Base-by-base conservation (phyloP, 139 green algal species). In the Coccomyxa sp. region DNA sequence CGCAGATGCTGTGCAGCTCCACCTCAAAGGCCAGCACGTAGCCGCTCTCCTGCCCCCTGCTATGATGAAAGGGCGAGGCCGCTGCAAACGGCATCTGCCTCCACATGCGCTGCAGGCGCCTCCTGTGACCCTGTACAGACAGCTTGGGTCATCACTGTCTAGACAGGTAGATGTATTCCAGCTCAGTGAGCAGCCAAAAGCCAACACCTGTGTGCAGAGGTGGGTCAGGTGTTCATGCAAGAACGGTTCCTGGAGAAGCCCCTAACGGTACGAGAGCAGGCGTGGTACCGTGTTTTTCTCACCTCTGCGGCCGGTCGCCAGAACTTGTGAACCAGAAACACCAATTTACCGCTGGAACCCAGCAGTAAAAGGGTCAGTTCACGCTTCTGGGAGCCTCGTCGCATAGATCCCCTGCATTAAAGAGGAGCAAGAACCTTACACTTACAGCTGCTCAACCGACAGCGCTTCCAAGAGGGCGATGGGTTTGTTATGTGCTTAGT, bases 11-110 rank as follows among this genome's bases (percentile, higher is more conserved):
- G 10, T 58, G 34, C 68, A 78, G 77, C 1, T 79, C 68, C 4
- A 89, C 74, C 74, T 90, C 86, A 78, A 90, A 90, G 36, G 84
- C 82, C 35, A 88, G 70, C 29, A 86, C 58, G 31, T 37, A 36
- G 12, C 50, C 50, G 5, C 50, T 64, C 18, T 64, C 50, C 50
- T 22, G 50, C 18, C 50, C 50, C 50, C 50, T 18, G 50, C 50
- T 64, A 22, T 64, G 50, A 22, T 64, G 50, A 22, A 64, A 64
- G 50, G 50, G 50, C 18, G 50, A 64, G 27, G 50, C 22, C 27
- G 18, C 50, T 31, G 50, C 50, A 64, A 64, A 64, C 5, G 50
- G 50, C 50, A 64, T 64, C 50, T 64, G 50, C 18, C 50, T 18
- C 50, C 50, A 64, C 50, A 64, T 64, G 5, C 50, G 50, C 50